Evolutionary conservation across 2,329 filamentous ascomycete genomes (phyloP), one percentile per base, ranked within the genome.

Genomic region (Alternaria consortialis): DNA sequence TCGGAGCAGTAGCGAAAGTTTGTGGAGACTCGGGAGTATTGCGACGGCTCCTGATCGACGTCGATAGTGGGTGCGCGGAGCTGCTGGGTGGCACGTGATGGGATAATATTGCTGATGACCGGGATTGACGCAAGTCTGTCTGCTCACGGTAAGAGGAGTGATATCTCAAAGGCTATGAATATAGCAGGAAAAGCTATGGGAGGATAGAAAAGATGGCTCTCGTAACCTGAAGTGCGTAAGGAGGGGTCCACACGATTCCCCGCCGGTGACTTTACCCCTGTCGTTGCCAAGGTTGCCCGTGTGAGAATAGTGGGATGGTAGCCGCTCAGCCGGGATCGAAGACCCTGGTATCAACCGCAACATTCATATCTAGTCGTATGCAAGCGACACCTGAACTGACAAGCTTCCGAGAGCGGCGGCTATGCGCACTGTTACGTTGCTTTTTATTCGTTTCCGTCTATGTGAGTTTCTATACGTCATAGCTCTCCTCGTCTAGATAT

Each of bases 231-330:
- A 50, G 44, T 46, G 44, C 46, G 46, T 36, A 37, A 50, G 58
- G 58, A 60, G 58, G 58, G 58, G 58, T 57, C 58, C 58, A 60
- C 53, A 57, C 53, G 40, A 53, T 57, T 42, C 58, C 58, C 58
- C 58, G 42, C 58, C 37, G 27, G 53, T 48, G 40, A 48, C 23
- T 44, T 39, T 23, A 56, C 53, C 57, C 57, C 34, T 39, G 57
- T 39, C 27, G 4, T 47, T 51, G 57, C 57, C 57, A 60, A 60
- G 57, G 32, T 11, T 34, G 39, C 39, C 20, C 12, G 39, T 42
- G 39, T 42, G 20, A 8, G 39, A 42, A 42, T 15, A 31, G 43
- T 47, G 43, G 43, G 43, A 32, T 17, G 43, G 34, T 52, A 25
- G 46, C 50, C 36, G 50, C 50, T 27, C 36, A 52, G 50, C 36